Evolutionary conservation across 441 rosid species (phyloP).

Genomic region (Kokia cookei): DNA sequence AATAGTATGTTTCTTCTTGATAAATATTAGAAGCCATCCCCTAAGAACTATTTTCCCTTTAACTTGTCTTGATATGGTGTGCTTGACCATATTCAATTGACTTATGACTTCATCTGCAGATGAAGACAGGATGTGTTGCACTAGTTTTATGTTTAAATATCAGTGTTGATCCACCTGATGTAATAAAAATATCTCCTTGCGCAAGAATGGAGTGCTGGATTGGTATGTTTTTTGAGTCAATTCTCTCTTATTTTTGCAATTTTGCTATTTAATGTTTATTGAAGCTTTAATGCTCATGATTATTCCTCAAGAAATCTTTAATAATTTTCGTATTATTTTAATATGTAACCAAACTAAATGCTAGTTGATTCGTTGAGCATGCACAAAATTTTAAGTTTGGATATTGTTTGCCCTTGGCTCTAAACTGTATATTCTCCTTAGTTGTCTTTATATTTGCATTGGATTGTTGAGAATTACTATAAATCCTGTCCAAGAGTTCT

Average conservation of each 20-base stretch:
- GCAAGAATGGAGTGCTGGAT: slow-evolving; percentile 99
- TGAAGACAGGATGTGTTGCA: slow-evolving; percentile 99
- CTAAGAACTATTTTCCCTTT: background rate
- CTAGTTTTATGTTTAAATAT: slow-evolving; percentile 94
- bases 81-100: slow-evolving; percentile 1
- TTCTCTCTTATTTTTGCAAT: background rate
- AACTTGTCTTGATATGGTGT: background rate
- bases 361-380: background rate
- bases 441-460: background rate
- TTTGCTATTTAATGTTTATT: slow-evolving; percentile 2
- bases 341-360: background rate
- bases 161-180: slow-evolving; percentile 99
- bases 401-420: background rate
- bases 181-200: slow-evolving; percentile 98
- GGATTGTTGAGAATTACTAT: background rate
- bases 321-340: background rate
- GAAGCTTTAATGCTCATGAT: background rate
- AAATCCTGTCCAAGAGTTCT: background rate
- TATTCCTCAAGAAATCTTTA: background rate
- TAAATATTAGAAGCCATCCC: background rate
- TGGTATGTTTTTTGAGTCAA: slow-evolving; percentile 42
- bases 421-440: background rate
- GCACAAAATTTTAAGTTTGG: background rate
- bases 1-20: background rate
- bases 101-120: slow-evolving; percentile 54